These are phyloP conservation scores for Thyridium curvatum DNA, from an alignment of 2,329 filamentous ascomycete species.

Conservation along the genomic window DNA sequence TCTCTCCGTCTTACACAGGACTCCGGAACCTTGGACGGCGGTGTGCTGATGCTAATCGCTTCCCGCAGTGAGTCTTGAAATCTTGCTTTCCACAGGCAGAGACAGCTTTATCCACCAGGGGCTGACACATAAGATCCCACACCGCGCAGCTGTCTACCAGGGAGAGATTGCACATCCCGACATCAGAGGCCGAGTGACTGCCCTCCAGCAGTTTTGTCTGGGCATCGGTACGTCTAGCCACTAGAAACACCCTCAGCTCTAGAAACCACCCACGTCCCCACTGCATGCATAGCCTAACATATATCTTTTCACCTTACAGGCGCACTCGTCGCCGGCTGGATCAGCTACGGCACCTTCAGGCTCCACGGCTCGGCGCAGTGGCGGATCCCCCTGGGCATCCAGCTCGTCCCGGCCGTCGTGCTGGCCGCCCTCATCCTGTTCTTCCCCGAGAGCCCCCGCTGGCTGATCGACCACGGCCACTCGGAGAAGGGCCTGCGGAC, in stretches of 20 bases:
- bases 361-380: slow-evolving; percentile 33
- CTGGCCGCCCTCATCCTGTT: slow-evolving; percentile 56
- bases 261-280: too few species aligned
- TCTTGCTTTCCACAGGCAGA: too few species aligned
- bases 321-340: slow-evolving; percentile 65
- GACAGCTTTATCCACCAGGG: too few species aligned
- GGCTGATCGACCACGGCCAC: slow-evolving; percentile 69
- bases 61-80: too few species aligned
- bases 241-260: too few species aligned
- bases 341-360: slow-evolving; percentile 53
- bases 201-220: slow-evolving; percentile 77
- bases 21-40: too few species aligned
- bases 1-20: too few species aligned
- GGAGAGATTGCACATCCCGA: slow-evolving; percentile 73
- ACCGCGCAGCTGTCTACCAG: slow-evolving; percentile 57
- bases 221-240: slow-evolving; percentile 44
- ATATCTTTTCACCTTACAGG: slow-evolving; percentile 25
- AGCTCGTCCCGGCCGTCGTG: slow-evolving; percentile 61
- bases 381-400: slow-evolving; percentile 42
- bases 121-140: too few species aligned
- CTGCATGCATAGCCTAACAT: too few species aligned
- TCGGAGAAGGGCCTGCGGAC: slow-evolving; percentile 58
- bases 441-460: slow-evolving; percentile 68
- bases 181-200: slow-evolving; percentile 70
- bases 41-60: too few species aligned